Base-by-base conservation (phyloP, 163 green algal species). In the Prototheca cutis region DNA sequence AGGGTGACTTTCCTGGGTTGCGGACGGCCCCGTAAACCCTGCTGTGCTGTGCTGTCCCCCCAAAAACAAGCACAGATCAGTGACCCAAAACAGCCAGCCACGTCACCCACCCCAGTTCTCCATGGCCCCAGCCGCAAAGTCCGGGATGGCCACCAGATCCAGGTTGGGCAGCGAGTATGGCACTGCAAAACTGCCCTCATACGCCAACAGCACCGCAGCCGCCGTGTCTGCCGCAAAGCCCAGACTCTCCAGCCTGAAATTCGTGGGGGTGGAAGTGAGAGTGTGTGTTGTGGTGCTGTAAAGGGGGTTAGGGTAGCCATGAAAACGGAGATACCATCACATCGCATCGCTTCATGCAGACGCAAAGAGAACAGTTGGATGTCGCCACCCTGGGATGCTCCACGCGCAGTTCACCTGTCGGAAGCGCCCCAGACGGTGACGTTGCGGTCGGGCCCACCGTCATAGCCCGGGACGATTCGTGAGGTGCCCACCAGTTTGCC, bases 61-160 rank as follows among this genome's bases (percentile, higher is more conserved):
- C n/a, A n/a, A n/a, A n/a, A n/a, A n/a, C n/a, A n/a, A n/a, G n/a
- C n/a, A n/a, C n/a, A n/a, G n/a, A n/a, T n/a, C n/a, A n/a, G n/a
- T n/a, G n/a, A n/a, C n/a, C n/a, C n/a, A n/a, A n/a, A n/a, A n/a
- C n/a, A n/a, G n/a, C n/a, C n/a, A n/a, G n/a, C n/a, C n/a, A n/a
- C n/a, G n/a, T n/a, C n/a, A 10, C 59, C 32, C 61, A 56, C 63
- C 90, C 84, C 87, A 95, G 72, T 97, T 97, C 73, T 97, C 90
- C 90, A 97, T 97, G 17, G 89, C 90, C 4, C 90, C 87, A 2
- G 83, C 84, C 30, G 72, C 67, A 67, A 94, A 90, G 54, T 86
- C 78, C 7, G 88, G 87, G 30, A 95, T 83, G 5, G 74, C 90
- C 18, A 95, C 82, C 39, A 97, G 72, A 65, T 97, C 90, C 52